Evolutionary conservation across 2,329 filamentous ascomycete genomes (phyloP), one percentile per base, ranked within the genome.

Genomic region (Fusarium hainanense): DNA sequence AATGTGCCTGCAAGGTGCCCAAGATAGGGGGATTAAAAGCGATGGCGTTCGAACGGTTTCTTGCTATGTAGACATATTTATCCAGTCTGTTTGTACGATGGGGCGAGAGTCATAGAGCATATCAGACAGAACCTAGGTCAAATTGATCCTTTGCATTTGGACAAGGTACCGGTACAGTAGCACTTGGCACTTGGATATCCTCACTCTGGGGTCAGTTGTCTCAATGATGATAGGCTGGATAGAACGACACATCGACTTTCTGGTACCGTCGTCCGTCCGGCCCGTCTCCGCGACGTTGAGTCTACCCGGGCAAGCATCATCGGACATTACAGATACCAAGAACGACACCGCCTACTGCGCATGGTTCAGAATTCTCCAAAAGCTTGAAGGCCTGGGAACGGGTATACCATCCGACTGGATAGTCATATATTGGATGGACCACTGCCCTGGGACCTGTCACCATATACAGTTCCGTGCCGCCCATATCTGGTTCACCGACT

Each of bases 21-120:
- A 65, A 62, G 66, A 18, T 59, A 51, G 59, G 68, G 54, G 60
- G 54, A 62, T 44, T 43, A 68, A 74, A 73, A 76, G 75, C 75
- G 75, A 77, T 58, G 75, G 75, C 75, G 75, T 70, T 77, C 64
- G 57, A 73, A 73, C 48, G 59, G 74, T 69, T 71, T 75, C 51
- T 71, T 69, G 71, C 46, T 65, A 66, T 69, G 52, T 61, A 58
- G 71, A 56, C 63, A 52, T 60, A 40, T 48, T 55, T 62, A 63
- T 63, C 46, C 44, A 65, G 50, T 54, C 50, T 63, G 58, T 23
- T 44, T 62, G 51, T 58, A 60, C 49, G 43, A 52, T 43, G 40
- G 46, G 48, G 47, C 23, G 60, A 49, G 32, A 54, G 49, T 47
- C 49, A 62, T 60, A 37, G 49, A 57, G 41, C 40, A 68, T 50